Conservation (phyloP, 2,329 filamentous ascomycete species). For the Penicillium paneum region DNA sequence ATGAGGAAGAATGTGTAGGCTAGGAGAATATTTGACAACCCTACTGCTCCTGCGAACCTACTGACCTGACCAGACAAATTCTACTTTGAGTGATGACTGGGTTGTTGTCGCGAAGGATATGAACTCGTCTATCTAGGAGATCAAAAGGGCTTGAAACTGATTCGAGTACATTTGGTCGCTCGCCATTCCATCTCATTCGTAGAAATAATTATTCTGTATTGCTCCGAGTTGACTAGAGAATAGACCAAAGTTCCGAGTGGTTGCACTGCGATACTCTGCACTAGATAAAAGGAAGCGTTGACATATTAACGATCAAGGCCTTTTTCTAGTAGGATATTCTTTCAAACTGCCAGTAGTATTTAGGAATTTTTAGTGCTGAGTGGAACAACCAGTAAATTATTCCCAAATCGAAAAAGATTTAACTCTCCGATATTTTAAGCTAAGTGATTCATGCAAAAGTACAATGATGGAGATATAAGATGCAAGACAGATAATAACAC, state of each 20-base stretch:
- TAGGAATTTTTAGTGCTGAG: too few relatives aligned
- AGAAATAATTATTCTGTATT: not conserved
- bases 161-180: not conserved
- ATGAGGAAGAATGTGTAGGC: not conserved
- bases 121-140: not conserved
- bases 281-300: not conserved
- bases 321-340: not conserved
- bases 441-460: not conserved
- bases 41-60: not conserved
- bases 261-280: not conserved
- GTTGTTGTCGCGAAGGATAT: not conserved
- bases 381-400: not conserved
- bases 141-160: not conserved
- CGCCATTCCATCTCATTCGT: not conserved
- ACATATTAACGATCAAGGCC: not conserved
- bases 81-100: not conserved
- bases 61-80: not conserved
- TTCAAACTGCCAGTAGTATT: not conserved
- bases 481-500: not conserved
- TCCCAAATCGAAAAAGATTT: not conserved
- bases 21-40: not conserved
- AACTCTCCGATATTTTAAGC: not conserved
- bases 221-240: not conserved
- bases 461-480: not conserved
- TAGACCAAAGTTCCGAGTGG: too few relatives aligned